Percentiles rank a stretch among this genome's conserved stretches.
These are phyloP conservation scores for Podaxis sp. DNA, from an alignment of 768 basidiomycete species.

Conservation along the genomic window DNA sequence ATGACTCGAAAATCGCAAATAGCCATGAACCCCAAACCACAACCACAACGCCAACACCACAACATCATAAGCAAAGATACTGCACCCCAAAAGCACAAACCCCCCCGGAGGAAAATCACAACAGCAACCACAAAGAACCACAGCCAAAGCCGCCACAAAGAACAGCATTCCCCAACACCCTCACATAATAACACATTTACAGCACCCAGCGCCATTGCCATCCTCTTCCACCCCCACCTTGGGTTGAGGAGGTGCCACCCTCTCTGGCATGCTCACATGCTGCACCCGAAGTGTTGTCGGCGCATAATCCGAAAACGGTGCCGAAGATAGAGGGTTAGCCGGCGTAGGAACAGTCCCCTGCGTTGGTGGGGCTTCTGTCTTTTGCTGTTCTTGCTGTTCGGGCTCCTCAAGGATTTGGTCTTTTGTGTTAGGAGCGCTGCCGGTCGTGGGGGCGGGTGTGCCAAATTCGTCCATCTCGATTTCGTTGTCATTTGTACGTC, in stretches of 20 bases:
- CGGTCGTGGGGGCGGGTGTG: slow-evolving; percentile 17
- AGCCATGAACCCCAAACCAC: background rate
- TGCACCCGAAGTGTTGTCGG: slow-evolving; percentile 17
- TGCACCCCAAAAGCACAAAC: background rate
- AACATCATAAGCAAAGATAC: background rate
- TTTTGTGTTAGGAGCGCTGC: background rate
- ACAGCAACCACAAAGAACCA: slow-evolving; percentile 40
- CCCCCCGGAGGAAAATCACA: slow-evolving; percentile 51
- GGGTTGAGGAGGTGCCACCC: slow-evolving; percentile 13
- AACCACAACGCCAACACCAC: background rate
- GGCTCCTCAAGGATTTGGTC: slow-evolving; percentile 11
- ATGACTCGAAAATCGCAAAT: background rate
- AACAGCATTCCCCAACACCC: background rate
- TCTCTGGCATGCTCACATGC: background rate
- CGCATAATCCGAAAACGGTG: slow-evolving; percentile 63
- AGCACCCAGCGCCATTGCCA: slow-evolving; percentile 55
- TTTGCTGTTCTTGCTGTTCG: slow-evolving; percentile 17
- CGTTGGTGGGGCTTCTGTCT: slow-evolving; percentile 18
- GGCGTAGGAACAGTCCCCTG: slow-evolving; percentile 28
- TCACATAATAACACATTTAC: slow-evolving; percentile 87
- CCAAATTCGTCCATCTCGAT: slow-evolving; percentile 72
- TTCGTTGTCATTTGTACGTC: slow-evolving; percentile 33
- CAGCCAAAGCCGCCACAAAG: background rate
- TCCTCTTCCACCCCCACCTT: slow-evolving; percentile 40
- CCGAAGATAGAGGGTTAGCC: slow-evolving; percentile 41